Evolutionary conservation across 257 asterid species (phyloP).

Genomic region (Vinca minor): DNA sequence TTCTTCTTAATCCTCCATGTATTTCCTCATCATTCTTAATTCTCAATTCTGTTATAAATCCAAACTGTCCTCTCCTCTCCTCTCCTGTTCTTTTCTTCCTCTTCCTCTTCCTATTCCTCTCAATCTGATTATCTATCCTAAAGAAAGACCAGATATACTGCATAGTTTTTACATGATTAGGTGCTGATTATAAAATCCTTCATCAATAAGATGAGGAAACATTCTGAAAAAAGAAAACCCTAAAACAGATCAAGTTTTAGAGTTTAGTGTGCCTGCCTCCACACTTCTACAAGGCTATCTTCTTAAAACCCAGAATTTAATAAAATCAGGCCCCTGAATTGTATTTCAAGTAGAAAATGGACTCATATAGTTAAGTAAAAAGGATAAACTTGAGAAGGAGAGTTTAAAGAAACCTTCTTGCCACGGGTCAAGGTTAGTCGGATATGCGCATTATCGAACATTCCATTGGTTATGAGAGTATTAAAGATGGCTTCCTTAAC

Average conservation of each 20-base stretch:
- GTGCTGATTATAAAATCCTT: too few relatives aligned
- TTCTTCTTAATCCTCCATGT: too few relatives aligned
- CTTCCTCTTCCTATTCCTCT: too few relatives aligned
- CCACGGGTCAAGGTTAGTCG: slow-evolving; percentile 93
- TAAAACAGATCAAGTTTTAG: background rate
- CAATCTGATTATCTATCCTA: too few relatives aligned
- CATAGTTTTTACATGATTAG: too few relatives aligned
- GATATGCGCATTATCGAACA: slow-evolving; percentile 70
- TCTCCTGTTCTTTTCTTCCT: too few relatives aligned
- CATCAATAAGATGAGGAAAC: too few relatives aligned
- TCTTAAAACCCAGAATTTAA: background rate
- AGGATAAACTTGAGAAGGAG: background rate
- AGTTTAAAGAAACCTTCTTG: slow-evolving; percentile 46
- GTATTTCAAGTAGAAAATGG: background rate
- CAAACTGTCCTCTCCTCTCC: too few relatives aligned
- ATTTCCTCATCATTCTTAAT: too few relatives aligned
- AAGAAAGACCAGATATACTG: too few relatives aligned
- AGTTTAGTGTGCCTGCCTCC: background rate
- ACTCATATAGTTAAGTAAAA: background rate
- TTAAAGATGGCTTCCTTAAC: slow-evolving; percentile 83
- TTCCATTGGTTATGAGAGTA: slow-evolving; percentile 75
- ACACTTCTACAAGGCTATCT: background rate
- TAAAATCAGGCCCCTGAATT: background rate
- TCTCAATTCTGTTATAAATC: too few relatives aligned
- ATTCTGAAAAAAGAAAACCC: background rate